Evolutionary conservation across 805 yeast species (phyloP), one percentile per base, ranked within the genome.

Genomic region (Dipodascus albidus): DNA sequence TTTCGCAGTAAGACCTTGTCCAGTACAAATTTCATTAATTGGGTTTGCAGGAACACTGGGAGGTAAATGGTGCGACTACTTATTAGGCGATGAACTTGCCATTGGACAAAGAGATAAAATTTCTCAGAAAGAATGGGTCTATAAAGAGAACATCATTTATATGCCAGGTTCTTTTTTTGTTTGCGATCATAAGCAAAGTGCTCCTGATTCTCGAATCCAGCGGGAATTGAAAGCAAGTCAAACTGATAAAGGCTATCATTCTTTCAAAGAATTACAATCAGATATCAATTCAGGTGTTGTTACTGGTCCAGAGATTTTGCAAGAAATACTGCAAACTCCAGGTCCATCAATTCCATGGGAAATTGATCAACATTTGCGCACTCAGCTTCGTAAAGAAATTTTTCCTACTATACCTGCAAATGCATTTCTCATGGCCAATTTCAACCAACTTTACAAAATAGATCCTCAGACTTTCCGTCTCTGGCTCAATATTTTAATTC

Each of bases 31-130:
- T 15, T 53, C 66, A 1, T 55, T 66, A 20, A 66, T 66, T 68
- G 70, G 69, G 2, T 66, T 65, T 48, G 69, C 69, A 8, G 69
- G 70, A 6, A 59, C 66, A 2, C 47, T 66, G 55, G 67, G 67
- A 2, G 64, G 59, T 9, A 60, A 56, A 22, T 64, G 68, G 68
- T 55, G 58, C 48, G 68, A 65, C 48, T 65, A 65, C 47, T 50
- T 66, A 23, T 53, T 66, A 8, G 63, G 64, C 9, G 69, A 66
- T 55, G 23, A 51, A 14, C 35, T 55, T 2, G 55, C 65, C 17
- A 53, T 61, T 23, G 41, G 19, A 42, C 6, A 47, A 9, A 8
- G 49, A 15, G 20, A 17, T 17, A 4, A 38, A 6, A 4, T 38
- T n/a, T 17, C 44, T 38, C 14, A 20, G 22, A 15, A n/a, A 4